Evolutionary conservation across 2,329 filamentous ascomycete species (phyloP).

Genomic region (Monascus ruber): DNA sequence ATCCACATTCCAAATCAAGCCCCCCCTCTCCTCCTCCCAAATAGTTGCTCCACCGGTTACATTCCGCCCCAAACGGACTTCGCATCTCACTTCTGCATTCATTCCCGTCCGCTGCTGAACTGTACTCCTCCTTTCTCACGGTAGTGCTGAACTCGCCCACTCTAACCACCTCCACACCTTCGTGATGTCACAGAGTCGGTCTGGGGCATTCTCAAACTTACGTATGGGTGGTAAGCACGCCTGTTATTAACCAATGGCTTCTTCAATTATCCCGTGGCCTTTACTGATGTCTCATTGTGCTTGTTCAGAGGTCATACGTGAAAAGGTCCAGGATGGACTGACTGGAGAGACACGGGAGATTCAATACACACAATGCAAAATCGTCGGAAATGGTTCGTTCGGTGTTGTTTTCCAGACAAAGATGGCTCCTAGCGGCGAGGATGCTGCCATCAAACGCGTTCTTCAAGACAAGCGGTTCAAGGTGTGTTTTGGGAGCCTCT

Average conservation of each 20-base stretch:
- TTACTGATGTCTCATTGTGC: conserved; percentile 7
- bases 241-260: conserved; percentile 8
- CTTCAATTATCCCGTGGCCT: conserved; percentile 1
- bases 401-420: conserved; percentile 99
- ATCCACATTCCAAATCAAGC: conserved; percentile 13
- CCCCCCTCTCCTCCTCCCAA: conserved; percentile 18
- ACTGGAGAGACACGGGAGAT: conserved; percentile 94
- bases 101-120: conserved; percentile 36
- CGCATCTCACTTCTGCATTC: conserved; percentile 26
- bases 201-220: conserved; percentile 75
- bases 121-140: conserved; percentile 30
- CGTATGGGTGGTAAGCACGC: conserved; percentile 87
- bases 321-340: conserved; percentile 96
- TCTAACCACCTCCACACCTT: conserved; percentile 12
- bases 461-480: conserved; percentile 99
- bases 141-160: conserved; percentile 19
- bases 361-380: conserved; percentile 98
- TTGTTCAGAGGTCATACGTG: conserved; percentile 77
- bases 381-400: conserved; percentile 97
- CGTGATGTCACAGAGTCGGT: conserved; percentile 80
- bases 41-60: conserved; percentile 16
- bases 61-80: conserved; percentile 45
- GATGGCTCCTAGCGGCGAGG: conserved; percentile 91
- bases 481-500: conserved; percentile 40
- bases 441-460: conserved; percentile 97